phyloP scores from a whole-genome alignment of 441 rosid genomes.

The Hura crepitans region DNA sequence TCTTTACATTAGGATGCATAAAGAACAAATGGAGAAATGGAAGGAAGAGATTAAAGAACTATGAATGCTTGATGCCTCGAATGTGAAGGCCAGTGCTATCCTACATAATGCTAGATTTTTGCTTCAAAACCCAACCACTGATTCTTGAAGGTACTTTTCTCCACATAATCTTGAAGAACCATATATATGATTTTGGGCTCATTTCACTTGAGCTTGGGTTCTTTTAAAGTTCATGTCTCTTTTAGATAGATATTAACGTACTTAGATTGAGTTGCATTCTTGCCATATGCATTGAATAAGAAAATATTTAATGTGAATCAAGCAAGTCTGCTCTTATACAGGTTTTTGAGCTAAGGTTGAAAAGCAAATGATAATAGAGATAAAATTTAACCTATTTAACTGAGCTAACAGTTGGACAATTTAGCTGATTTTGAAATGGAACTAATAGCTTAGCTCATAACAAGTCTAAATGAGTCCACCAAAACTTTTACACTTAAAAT shows the following conservation, averaged over 20 bases:
- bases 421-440: neutral
- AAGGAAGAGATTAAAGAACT: slow-evolving; percentile 79
- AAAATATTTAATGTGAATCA: neutral
- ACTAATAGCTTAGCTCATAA: neutral
- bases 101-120: slow-evolving; percentile 57
- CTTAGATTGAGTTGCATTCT: neutral
- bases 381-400: too few relatives aligned
- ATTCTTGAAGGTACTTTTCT: slow-evolving; percentile 53
- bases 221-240: neutral
- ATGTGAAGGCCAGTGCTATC: slow-evolving; percentile 54
- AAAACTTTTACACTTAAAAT: neutral
- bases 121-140: slow-evolving; percentile 50
- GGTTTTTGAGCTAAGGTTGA: neutral
- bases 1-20: slow-evolving; percentile 56
- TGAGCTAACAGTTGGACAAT: neutral
- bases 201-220: too few relatives aligned
- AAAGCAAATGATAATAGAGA: neutral
- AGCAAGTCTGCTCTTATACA: neutral
- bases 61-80: slow-evolving; percentile 60
- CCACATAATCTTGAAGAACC: too few relatives aligned
- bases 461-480: neutral
- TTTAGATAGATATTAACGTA: neutral
- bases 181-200: neutral
- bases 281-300: neutral
- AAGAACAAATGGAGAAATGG: slow-evolving; percentile 82